Evolutionary conservation across 1,284 basidiomycete genomes (phyloP), one percentile per base, ranked within the genome.

Genomic region (Schizophyllum commune): DNA sequence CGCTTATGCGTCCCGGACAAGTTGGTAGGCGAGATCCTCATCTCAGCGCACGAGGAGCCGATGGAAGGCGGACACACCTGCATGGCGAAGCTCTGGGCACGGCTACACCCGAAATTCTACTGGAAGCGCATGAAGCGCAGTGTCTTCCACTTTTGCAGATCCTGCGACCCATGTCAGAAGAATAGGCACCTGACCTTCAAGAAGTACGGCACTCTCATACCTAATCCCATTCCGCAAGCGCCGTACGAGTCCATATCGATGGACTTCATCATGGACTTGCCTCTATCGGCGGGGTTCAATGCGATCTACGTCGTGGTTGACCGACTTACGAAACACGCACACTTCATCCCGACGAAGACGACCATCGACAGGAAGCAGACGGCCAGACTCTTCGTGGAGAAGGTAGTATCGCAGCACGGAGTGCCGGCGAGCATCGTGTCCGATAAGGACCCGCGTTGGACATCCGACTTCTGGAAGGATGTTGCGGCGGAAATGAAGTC

Each of bases 221-320:
- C 74, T 0, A 68, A 78, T n/a, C 69, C 68, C 1, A 71, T 79
- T 13, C 75, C 78, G 4, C 5, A 63, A 55, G 39, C 66, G 13
- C 79, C 79, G 0, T 83, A 74, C 70, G 66, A 68, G 33, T 68
- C 70, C 0, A 69, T 83, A 4, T 74, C 75, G 0, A 74, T 82
- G 73, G 80, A 84, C 63, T 71, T 77, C 57, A 79, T 83, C 32
- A 69, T 70, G 4, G 70, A 73, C 11, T 67, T 82, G 2, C 80
- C 79, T 0, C 4, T 19, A 2, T 76, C 73, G 0, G 56, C 69
- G 0, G 72, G 69, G 1, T 77, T 61, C 64, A 68, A 65, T 15
- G 62, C 62, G 13, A 59, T 74, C 1, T 57, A 73, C 1, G 71
- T 74, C 0, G 65, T 74, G 0, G 71, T 74, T 1, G 72, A 74